Evolutionary conservation across 2,329 filamentous ascomycete species (phyloP).

Genomic region (Huntiella abstrusa): DNA sequence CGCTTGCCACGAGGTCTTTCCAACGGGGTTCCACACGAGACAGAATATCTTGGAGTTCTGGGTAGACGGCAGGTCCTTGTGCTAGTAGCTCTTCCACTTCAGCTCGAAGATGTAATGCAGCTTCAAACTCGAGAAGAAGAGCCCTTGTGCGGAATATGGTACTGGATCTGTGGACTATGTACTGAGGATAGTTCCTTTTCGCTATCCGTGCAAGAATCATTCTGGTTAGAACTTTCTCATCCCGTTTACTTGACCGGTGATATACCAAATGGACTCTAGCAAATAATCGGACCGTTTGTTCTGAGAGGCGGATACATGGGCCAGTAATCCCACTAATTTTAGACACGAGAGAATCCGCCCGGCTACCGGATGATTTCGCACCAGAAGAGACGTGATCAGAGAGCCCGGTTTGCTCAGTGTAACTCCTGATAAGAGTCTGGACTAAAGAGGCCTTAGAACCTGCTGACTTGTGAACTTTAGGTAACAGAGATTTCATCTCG

Average conservation of each 20-base stretch:
- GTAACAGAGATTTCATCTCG: constrained; percentile 69
- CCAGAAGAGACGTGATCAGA: no score
- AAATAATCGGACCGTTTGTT: constrained; percentile 58
- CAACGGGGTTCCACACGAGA: constrained; percentile 65
- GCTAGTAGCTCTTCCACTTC: constrained; percentile 68
- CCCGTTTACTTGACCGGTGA: constrained; percentile 92
- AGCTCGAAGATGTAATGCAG: constrained; percentile 63
- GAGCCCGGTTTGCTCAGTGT: constrained; percentile 58
- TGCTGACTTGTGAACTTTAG: constrained; percentile 69
- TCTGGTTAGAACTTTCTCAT: constrained; percentile 85
- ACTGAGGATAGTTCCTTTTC: constrained; percentile 69
- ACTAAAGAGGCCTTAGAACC: constrained; percentile 74
- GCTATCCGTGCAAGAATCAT: constrained; percentile 89
- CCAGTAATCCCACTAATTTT: constrained; percentile 66
- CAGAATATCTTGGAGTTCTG: constrained; percentile 52
- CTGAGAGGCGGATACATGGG: constrained; percentile 64
- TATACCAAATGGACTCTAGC: constrained; percentile 91
- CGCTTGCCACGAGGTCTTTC: constrained; percentile 58
- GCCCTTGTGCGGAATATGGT: constrained; percentile 70
- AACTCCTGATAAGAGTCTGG: constrained; percentile 52
- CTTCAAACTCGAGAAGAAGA: constrained; percentile 73
- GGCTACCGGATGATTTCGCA: neutral
- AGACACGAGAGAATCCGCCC: constrained; percentile 27
- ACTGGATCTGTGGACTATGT: constrained; percentile 72
- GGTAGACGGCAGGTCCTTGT: constrained; percentile 51